Percentiles rank a stretch among this genome's conserved stretches.
These are phyloP conservation scores for Coelastrella sp. DNA, from an alignment of 139 green algal species.

Conservation along the genomic window DNA sequence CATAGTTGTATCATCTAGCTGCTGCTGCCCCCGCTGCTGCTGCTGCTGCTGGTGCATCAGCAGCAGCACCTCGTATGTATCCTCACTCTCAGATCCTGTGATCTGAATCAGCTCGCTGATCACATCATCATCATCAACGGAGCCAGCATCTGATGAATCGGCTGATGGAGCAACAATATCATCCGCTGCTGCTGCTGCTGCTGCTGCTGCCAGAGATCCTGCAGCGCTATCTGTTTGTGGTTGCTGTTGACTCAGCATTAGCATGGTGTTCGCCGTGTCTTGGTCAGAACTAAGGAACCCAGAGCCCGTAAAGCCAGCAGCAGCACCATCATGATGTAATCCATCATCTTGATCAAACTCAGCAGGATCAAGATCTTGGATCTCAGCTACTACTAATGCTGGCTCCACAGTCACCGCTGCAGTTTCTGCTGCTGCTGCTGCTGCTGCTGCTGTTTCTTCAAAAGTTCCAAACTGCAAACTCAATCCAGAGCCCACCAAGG, in stretches of 20 bases:
- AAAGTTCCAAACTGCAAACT: neutral
- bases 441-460: neutral
- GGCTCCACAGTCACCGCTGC: neutral
- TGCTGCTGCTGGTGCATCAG: neutral
- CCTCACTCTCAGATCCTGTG: neutral
- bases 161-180: neutral
- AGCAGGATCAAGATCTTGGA: too few species aligned
- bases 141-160: neutral
- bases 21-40: neutral
- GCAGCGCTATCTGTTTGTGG: too few species aligned
- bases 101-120: neutral
- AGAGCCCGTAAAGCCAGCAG: neutral
- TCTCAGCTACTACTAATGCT: too few species aligned
- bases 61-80: neutral
- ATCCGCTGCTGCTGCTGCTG: neutral
- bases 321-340: neutral
- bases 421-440: constrained; percentile 15
- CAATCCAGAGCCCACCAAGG: neutral
- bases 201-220: neutral
- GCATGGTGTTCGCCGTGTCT: too few species aligned
- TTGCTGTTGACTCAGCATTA: neutral
- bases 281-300: too few species aligned
- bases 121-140: neutral
- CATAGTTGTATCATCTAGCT: neutral
- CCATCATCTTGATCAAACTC: neutral